Base-by-base conservation (phyloP, 2,329 filamentous ascomycete species). In the Talaromyces sp. region DNA sequence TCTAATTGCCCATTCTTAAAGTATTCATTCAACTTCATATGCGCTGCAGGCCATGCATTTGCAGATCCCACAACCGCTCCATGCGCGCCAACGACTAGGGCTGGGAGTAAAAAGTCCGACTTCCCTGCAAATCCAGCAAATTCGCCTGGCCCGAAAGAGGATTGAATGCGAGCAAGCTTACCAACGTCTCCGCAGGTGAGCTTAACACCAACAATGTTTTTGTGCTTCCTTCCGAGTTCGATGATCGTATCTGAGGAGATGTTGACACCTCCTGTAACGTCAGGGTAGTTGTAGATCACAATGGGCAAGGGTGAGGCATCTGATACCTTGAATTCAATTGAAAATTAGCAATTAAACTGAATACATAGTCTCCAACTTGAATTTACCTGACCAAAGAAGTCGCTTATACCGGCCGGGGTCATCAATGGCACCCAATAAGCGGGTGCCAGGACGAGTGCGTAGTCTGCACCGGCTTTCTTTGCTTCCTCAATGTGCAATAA, bases 61-160 rank as follows among this genome's bases (percentile, higher is more conserved):
- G 78, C 80, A 63, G 85, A 85, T 1, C 78, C 82, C 1, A 80
- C 77, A 46, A 86, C 82, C 55, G 80, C 83, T 1, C 82, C 82
- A 0, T 78, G 76, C 17, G 75, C 77, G 1, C 83, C 82, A 3
- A 77, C 75, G 2, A 76, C 75, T 13, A 86, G 60, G 0, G 80
- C 82, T 2, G 77, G 80, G 24, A 85, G 70, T 37, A 90, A 70
- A 66, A 88, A 91, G 65, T 91, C 88, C 2, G 82, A 84, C 72
- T 90, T 87, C 0, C 88, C 89, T 0, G 86, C 87, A 63, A 84
- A 90, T 1, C 84, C 81, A 1, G 86, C 81, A 64, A 91, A 91
- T 10, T 78, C 68, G 1, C 81, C 76, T 0, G 79, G 69, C 0
- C 78, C 69, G 53, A 87, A 76, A 22, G 72, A 72, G 20, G 78